Base-by-base conservation (phyloP, 306 rosid genomes). In the Vicia sativa region DNA sequence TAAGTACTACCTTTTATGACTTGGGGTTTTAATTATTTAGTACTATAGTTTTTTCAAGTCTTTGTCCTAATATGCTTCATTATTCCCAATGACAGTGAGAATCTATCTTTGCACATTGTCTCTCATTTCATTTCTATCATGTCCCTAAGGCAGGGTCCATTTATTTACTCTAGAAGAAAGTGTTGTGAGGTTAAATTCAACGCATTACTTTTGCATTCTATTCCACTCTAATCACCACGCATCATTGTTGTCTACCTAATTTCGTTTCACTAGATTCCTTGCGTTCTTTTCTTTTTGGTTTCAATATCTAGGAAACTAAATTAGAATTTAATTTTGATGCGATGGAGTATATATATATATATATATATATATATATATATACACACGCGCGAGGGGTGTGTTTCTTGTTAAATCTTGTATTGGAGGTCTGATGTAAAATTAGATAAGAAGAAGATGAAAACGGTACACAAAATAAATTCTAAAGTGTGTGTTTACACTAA, bases 51-150 rank as follows among this genome's bases (percentile, higher is more conserved):
- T 46, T 14, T 13, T 13, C 7, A 58, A 26, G 16, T 75, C 68
- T 60, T 37, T 71, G 49, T 43, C 78, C 64, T 70, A 65, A 21
- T 48, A 38, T n/a, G 43, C 43, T 71, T 53, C 79, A 77, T 81
- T 80, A 77, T 77, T 76, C 73, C 82, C 77, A 77, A 81, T 77
- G 71, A 77, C 79, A 49, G 9, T 28, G 52, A 71, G 37, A 54
- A 76, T 76, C 74, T 66, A 14, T 28, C 45, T 75, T 61, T 34
- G 29, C 72, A 43, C 35, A 39, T 31, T 73, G 55, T 62, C 52
- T 42, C 62, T 37, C 55, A 41, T 41, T 52, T 48, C 23, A 43
- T 52, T 80, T 45, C 18, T 57, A 54, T 79, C 48, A 60, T 79
- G 43, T 37, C 57, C 4, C 38, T 41, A 10, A 26, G n/a, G 26